Evolutionary conservation across 768 basidiomycete species (phyloP), one percentile per base, ranked within the genome.

Genomic region (Lactifluus hygrophoroides): DNA sequence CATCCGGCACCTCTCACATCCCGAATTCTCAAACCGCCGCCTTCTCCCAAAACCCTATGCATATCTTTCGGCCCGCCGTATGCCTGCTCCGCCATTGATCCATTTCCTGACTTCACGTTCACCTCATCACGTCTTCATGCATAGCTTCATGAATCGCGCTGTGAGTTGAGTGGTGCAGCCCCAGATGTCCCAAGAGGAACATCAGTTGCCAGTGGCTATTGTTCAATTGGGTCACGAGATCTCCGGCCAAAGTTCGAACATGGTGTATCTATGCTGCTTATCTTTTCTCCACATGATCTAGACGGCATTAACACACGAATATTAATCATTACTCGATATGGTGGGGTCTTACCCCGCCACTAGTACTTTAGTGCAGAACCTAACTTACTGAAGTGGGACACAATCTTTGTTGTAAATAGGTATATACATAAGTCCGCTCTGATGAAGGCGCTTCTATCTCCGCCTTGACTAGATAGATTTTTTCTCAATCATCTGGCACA

Each of bases 51-150:
- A 42, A 62, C 53, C 21, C 50, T 62, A 27, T 54, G 56, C 32
- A 63, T 63, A 2, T 38, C 53, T 8, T 25, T 49, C 9, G 63
- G 63, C 21, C 62, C 37, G 14, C 56, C 63, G 7, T 64, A 64
- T 35, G 30, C 55, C 21, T 21, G 14, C 10, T 28, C 50, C 17
- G n/a, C 21, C 32, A 4, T 17, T 13, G 51, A 60, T 48, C 58
- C 53, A n/a, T 51, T 54, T 8, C 58, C 51, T 2, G 19, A 32
- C 32, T 62, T 60, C 44, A 34, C 53, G 30, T 54, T 60, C 23
- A 56, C 49, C n/a, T 60, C 59, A 16, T 27, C 54, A 4, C 49
- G n/a, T 21, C 38, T 60, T n/a, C n/a, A n/a, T n/a, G n/a, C n/a
- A n/a, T n/a, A n/a, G n/a, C 4, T 46, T 14, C n/a, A n/a, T 17